Evolutionary conservation across 1,284 basidiomycete species (phyloP), one percentile per base, ranked within the genome.

Genomic region (Pholiota adiposa): DNA sequence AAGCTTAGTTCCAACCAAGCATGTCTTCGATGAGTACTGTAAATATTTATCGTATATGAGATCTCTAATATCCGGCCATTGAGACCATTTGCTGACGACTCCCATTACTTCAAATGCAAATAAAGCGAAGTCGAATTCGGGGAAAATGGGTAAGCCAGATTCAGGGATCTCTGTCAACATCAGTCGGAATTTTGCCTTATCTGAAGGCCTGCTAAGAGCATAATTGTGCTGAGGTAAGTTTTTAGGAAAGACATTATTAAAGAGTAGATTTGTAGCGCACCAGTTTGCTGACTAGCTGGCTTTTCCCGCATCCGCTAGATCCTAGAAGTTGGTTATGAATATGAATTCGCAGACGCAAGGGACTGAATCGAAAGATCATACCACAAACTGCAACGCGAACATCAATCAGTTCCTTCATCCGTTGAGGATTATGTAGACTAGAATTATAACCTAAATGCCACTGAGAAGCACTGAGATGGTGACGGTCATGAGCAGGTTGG

Each of bases 1-100:
- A 16, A 38, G 23, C 25, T 49, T 56, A 3, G 54, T 49, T 16
- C 54, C 46, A 49, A 56, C 34, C 23, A 56, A 38, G 23, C 54
- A 55, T 16, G 34, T 55, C 43, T 36, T 43, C 7, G 25, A 31
- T 4, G 43, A n/a, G 25, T 33, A 25, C n/a, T 25, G 18, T 34
- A 34, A 7, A 38, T 38, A 36, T 19, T 25, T 21, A 1, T 33
- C 21, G 4, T 27, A 16, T 25, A 54, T 54, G 14, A 25, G 16
- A 18, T 27, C 53, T 33, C 27, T 31, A 3, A 21, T 11, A 46
- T n/a, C 29, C 21, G 12, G 4, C 50, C 50, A 38, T n/a, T 25
- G 12, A 43, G 19, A 6, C 38, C 27, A 44, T 18, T 29, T 31
- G 14, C 19, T 11, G 27, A 12, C 25, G 27, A 18, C 40, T 14